phyloP scores from a whole-genome alignment of 2,329 filamentous ascomycete species.

The Chaetomium strumarium region DNA sequence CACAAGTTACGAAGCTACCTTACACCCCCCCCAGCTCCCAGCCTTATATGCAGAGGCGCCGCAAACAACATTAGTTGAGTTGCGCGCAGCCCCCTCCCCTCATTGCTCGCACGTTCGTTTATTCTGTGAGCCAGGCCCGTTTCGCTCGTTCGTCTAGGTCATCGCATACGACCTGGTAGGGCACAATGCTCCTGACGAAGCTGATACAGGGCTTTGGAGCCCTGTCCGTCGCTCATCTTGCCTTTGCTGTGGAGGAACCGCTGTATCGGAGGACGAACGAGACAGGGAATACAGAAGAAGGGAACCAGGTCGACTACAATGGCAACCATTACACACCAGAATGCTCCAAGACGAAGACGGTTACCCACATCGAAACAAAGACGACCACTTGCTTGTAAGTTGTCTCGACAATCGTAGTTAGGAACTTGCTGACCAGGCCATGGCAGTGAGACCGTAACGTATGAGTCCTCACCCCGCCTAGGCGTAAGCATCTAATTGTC shows the following conservation, averaged over 20 bases:
- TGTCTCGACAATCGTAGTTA: not conserved
- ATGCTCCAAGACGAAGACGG: not conserved
- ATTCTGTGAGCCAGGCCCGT: conserved; percentile 5
- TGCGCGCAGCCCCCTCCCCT: conserved; percentile 14
- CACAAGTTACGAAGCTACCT: not conserved
- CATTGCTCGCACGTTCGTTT: conserved; percentile 23
- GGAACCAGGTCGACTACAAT: conserved; percentile 17
- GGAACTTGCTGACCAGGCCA: conserved; percentile 2
- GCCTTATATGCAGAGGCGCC: conserved; percentile 24
- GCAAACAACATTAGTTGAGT: conserved; percentile 11
- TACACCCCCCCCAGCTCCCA: conserved; percentile 5
- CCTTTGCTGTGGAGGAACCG: conserved; percentile 14
- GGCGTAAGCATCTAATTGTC: not conserved
- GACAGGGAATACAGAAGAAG: conserved; percentile 12
- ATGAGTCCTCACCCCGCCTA: not conserved
- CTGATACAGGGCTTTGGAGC: conserved; percentile 21
- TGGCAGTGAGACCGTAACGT: conserved; percentile 9
- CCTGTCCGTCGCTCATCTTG: conserved; percentile 22
- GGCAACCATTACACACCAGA: not conserved
- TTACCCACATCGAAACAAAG: conserved; percentile 20
- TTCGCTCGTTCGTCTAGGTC: conserved; percentile 14
- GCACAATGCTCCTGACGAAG: conserved; percentile 24
- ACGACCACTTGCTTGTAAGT: conserved; percentile 6
- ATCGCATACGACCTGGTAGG: conserved; percentile 8
- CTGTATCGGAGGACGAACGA: conserved; percentile 18